Conservation (phyloP, 306 rosid species). For the Malus asiatica region DNA sequence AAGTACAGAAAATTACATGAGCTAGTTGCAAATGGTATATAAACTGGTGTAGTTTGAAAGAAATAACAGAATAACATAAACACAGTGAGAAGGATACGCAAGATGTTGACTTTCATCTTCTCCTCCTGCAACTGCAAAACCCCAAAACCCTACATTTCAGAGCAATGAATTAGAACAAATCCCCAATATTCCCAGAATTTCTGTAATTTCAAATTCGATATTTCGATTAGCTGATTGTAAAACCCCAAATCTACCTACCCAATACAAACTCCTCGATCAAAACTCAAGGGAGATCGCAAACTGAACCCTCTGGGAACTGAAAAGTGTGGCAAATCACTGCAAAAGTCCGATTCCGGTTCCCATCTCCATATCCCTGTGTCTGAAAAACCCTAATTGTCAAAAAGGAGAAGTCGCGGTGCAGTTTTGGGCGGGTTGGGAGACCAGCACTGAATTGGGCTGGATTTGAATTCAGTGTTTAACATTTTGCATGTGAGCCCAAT, state of each 20-base stretch:
- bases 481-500: no score
- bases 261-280: neutral
- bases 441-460: neutral
- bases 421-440: neutral
- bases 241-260: neutral
- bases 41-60: neutral
- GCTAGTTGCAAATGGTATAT: neutral
- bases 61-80: neutral
- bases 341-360: neutral
- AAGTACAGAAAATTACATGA: neutral
- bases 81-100: conserved; percentile 42
- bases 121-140: conserved; percentile 5
- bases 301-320: neutral
- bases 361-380: neutral
- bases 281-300: neutral
- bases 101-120: conserved; percentile 54
- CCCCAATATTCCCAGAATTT: neutral
- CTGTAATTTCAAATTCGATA: neutral
- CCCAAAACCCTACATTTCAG: conserved; percentile 2
- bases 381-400: neutral
- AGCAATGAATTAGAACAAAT: neutral
- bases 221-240: neutral
- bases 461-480: neutral
- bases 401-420: no score
- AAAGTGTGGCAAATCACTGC: neutral